phyloP scores from a whole-genome alignment of 352 stramenopile species.

The Phytophthora foliorum region DNA sequence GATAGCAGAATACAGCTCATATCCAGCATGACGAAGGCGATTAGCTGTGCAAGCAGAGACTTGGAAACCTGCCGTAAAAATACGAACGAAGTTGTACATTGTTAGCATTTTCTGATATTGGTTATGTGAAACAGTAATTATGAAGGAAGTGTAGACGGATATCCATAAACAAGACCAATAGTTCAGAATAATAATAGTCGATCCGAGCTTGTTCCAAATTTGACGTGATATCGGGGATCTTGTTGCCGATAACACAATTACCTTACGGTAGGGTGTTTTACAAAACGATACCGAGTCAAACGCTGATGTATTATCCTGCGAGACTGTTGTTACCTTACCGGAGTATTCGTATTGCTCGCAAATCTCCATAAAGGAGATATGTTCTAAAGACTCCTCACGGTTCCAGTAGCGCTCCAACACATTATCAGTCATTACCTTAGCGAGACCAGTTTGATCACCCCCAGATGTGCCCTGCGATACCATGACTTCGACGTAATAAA shows the following conservation, averaged over 20 bases:
- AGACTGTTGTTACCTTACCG: not conserved
- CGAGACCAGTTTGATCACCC: not conserved
- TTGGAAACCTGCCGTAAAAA: slow-evolving; percentile 16
- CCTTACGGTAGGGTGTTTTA: not conserved
- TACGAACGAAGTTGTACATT: not conserved
- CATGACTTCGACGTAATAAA: not conserved
- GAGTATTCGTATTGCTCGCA: slow-evolving; percentile 19
- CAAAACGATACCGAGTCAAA: not conserved
- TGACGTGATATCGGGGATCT: not conserved
- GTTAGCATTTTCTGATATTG: not conserved
- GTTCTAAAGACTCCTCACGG: not conserved
- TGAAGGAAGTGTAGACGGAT: slow-evolving; percentile 18
- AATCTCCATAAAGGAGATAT: slow-evolving; percentile 14
- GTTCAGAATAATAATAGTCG: not conserved
- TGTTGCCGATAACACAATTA: not conserved
- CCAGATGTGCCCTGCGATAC: slow-evolving; percentile 1
- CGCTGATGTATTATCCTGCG: not conserved
- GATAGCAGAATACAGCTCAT: slow-evolving; percentile 17
- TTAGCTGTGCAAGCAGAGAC: not conserved
- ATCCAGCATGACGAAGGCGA: slow-evolving; percentile 13
- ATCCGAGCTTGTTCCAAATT: not conserved
- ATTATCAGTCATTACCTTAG: not conserved
- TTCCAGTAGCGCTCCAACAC: slow-evolving; percentile 20
- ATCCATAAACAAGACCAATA: slow-evolving; percentile 3
- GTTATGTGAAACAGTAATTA: not conserved